Conservation (phyloP, 176 grass and related monocot genomes). For the Triticum urartu region DNA sequence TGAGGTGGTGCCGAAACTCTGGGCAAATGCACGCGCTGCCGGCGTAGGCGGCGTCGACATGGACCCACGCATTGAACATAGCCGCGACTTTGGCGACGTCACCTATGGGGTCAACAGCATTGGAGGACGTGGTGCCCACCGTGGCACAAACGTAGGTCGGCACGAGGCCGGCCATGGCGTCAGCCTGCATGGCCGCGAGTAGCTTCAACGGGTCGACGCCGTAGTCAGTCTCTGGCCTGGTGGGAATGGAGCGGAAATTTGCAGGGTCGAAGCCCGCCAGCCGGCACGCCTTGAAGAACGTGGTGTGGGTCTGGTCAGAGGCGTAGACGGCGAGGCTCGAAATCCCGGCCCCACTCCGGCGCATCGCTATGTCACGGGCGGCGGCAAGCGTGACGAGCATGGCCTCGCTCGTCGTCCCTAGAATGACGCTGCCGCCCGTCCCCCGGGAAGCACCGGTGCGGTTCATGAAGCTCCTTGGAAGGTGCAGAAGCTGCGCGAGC, state of each 20-base stretch:
- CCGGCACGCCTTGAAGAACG: slow-evolving; percentile 1
- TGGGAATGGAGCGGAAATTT: not conserved
- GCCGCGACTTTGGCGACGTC: not conserved
- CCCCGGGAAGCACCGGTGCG: not conserved
- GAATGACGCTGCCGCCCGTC: not conserved
- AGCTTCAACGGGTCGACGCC: not conserved
- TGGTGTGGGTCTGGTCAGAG: not conserved
- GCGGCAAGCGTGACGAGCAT: slow-evolving; percentile 9
- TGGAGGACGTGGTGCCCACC: not conserved
- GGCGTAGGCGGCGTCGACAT: not conserved
- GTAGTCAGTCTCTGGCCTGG: not conserved
- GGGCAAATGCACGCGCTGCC: slow-evolving; percentile 6
- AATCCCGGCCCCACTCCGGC: not conserved
- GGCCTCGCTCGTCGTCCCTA: slow-evolving; percentile 8
- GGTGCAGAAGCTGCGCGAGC: not conserved
- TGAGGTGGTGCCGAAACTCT: not conserved
- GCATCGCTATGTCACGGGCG: not conserved
- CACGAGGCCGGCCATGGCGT: not conserved
- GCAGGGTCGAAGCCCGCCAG: not conserved
- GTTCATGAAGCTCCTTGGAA: slow-evolving; percentile 10
- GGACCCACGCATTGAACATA: not conserved
- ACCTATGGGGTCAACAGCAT: not conserved
- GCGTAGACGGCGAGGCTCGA: not conserved
- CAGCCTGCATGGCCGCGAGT: not conserved
- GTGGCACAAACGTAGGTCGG: not conserved